Evolutionary conservation across 352 stramenopile species (phyloP).

Genomic region (Peronospora destructor): DNA sequence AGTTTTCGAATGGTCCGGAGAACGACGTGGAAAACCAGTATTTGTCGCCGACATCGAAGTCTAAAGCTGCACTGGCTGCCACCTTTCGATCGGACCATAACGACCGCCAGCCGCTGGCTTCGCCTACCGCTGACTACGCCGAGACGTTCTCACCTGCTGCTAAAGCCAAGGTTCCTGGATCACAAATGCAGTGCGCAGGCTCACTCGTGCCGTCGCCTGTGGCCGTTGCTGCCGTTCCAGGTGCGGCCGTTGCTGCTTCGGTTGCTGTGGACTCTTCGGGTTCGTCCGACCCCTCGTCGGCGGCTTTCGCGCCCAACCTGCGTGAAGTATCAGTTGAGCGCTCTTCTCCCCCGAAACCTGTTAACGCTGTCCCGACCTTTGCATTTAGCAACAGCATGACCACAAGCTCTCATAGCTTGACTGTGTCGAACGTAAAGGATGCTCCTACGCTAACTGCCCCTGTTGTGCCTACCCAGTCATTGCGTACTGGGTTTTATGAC

Average conservation of each 20-base stretch:
- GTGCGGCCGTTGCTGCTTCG: constrained; percentile 26
- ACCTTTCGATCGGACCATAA: constrained; percentile 25
- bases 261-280: constrained; percentile 17
- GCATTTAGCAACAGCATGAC: constrained; percentile 25
- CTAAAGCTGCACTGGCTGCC: constrained; percentile 25
- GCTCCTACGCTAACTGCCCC: constrained; percentile 35
- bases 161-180: constrained; percentile 17
- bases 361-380: constrained; percentile 22
- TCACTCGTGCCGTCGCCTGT: constrained; percentile 3
- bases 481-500: constrained; percentile 24
- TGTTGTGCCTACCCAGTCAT: constrained; percentile 28
- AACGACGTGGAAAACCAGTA: constrained; percentile 53
- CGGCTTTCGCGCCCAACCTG: constrained; percentile 13
- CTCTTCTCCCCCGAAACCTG: constrained; percentile 13
- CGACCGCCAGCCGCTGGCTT: constrained; percentile 26
- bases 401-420: constrained; percentile 23
- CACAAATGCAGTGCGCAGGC: constrained; percentile 11
- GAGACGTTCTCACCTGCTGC: constrained; percentile 45
- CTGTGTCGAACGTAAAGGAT: constrained; percentile 17
- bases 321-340: constrained; percentile 11
- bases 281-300: constrained; percentile 16
- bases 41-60: constrained; percentile 48
- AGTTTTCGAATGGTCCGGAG: constrained; percentile 29
- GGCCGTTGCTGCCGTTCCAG: constrained; percentile 9
- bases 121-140: constrained; percentile 46